These are phyloP conservation scores for Hypholoma fasciculare DNA, from an alignment of 768 basidiomycete species.

Conservation along the genomic window DNA sequence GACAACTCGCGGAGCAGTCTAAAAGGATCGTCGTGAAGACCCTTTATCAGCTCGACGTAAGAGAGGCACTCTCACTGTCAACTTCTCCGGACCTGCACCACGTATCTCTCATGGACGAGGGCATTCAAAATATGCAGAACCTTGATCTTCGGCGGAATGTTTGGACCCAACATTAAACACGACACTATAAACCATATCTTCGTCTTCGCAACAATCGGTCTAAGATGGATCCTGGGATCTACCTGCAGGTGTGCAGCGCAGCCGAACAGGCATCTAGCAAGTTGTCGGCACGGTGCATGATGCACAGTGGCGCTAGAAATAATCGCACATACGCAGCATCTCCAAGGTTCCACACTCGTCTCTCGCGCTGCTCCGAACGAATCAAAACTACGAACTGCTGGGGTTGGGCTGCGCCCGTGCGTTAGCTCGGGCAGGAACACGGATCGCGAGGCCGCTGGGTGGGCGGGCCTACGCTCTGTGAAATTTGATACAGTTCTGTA, in stretches of 20 bases:
- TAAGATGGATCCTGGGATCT: slow-evolving; percentile 16
- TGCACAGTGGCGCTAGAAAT: too few species aligned
- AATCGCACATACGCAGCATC: too few species aligned
- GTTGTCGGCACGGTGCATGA: too few species aligned
- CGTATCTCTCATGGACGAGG: slow-evolving; percentile 28
- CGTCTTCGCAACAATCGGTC: slow-evolving; percentile 22
- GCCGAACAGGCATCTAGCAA: slow-evolving; percentile 9
- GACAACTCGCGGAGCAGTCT: slow-evolving; percentile 13
- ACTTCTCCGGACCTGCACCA: slow-evolving; percentile 26
- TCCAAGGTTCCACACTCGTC: not conserved
- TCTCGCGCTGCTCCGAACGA: too few species aligned
- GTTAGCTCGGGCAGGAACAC: too few species aligned
- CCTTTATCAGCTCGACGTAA: slow-evolving; percentile 9
- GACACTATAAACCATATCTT: slow-evolving; percentile 16
- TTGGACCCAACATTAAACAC: slow-evolving; percentile 15
- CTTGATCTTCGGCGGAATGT: slow-evolving; percentile 28
- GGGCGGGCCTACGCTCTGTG: too few species aligned
- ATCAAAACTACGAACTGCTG: too few species aligned
- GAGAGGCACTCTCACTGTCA: slow-evolving; percentile 12
- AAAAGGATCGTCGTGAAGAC: slow-evolving; percentile 17
- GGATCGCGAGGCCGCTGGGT: too few species aligned
- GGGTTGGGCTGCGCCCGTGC: too few species aligned
- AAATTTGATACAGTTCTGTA: too few species aligned
- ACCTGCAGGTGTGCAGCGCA: slow-evolving; percentile 6
- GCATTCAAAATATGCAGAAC: slow-evolving; percentile 14